A percentile compares a stretch with the other conserved stretches of the same genome.
phyloP scores from a whole-genome alignment of 192 early-diverging fungal species.

The Podila minutissima region DNA sequence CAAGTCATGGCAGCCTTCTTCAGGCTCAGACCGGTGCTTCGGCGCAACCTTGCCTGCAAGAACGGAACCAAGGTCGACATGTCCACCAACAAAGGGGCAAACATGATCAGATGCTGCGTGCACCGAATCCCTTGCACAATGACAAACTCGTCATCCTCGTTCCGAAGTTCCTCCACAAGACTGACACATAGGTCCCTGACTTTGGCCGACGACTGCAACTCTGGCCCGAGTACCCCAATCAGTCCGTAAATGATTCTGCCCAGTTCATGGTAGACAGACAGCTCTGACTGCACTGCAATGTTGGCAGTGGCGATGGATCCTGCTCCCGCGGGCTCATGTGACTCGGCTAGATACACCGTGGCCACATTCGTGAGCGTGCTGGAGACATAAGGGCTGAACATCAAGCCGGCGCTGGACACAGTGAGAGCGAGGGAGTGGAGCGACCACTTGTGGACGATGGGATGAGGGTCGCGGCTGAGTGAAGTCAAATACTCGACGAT shows the following conservation, averaged over 20 bases:
- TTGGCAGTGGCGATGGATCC: constrained; percentile 71
- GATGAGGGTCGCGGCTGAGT: constrained; percentile 91
- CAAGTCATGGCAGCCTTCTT: constrained; percentile 85
- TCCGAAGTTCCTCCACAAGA: constrained; percentile 81
- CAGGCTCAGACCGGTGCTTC: constrained; percentile 63
- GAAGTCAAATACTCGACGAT: constrained; percentile 92
- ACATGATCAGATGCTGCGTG: constrained; percentile 89
- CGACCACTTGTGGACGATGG: constrained; percentile 95
- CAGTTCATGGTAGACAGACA: constrained; percentile 75
- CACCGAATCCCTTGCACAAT: constrained; percentile 88
- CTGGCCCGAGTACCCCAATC: constrained; percentile 92
- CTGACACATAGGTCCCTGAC: constrained; percentile 84
- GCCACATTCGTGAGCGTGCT: constrained; percentile 87
- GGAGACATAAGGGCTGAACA: constrained; percentile 92
- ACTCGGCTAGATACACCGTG: constrained; percentile 90
- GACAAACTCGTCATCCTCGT: constrained; percentile 79
- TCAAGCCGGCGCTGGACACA: constrained; percentile 87
- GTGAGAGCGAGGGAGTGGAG: constrained; percentile 85
- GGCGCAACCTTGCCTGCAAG: constrained; percentile 74
- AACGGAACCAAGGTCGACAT: constrained; percentile 74
- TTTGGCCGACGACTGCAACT: constrained; percentile 77
- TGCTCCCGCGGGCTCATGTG: constrained; percentile 77
- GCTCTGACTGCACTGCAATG: constrained; percentile 65
- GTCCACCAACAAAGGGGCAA: constrained; percentile 82
- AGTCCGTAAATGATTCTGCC: constrained; percentile 91